Conservation (phyloP, 2,329 filamentous ascomycete genomes). For the Onygenales sp. region DNA sequence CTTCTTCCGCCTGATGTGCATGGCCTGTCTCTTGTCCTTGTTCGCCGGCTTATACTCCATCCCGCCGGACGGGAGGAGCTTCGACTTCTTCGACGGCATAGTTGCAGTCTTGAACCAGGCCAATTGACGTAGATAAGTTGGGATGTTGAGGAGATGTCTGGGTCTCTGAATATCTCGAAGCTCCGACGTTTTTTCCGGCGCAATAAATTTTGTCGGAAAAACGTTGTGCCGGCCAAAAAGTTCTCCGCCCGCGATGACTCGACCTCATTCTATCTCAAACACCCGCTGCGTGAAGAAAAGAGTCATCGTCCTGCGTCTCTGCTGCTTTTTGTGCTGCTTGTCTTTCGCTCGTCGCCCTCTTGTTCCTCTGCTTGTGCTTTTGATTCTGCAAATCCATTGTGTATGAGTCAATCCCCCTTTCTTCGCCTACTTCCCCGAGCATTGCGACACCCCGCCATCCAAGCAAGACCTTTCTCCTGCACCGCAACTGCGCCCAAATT, state of each 20-base stretch:
- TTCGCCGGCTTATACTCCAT: slow-evolving; percentile 55
- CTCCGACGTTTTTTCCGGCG: neutral
- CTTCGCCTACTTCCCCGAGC: slow-evolving; percentile 27
- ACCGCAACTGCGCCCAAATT: slow-evolving; percentile 24
- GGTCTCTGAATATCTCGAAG: neutral
- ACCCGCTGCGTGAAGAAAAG: neutral
- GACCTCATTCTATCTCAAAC: neutral
- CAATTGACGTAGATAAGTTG: neutral
- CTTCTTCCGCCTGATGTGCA: slow-evolving; percentile 74
- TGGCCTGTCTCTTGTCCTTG: slow-evolving; percentile 67
- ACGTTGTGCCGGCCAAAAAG: slow-evolving; percentile 13
- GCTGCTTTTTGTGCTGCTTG: too few relatives aligned
- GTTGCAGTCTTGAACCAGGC: neutral
- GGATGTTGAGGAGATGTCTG: neutral
- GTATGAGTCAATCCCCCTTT: slow-evolving; percentile 32
- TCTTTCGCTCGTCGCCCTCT: too few relatives aligned
- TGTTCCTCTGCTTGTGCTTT: neutral
- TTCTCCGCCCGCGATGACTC: neutral
- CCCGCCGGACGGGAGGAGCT: slow-evolving; percentile 35
- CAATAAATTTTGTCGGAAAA: slow-evolving; percentile 14
- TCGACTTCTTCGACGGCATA: slow-evolving; percentile 43
- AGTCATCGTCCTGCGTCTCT: too few relatives aligned
- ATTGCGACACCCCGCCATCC: slow-evolving; percentile 19
- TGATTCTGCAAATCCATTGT: slow-evolving; percentile 6
- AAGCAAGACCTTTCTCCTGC: slow-evolving; percentile 32